Conservation (phyloP, 2,329 filamentous ascomycete genomes). For the Trichophyton verrucosum region DNA sequence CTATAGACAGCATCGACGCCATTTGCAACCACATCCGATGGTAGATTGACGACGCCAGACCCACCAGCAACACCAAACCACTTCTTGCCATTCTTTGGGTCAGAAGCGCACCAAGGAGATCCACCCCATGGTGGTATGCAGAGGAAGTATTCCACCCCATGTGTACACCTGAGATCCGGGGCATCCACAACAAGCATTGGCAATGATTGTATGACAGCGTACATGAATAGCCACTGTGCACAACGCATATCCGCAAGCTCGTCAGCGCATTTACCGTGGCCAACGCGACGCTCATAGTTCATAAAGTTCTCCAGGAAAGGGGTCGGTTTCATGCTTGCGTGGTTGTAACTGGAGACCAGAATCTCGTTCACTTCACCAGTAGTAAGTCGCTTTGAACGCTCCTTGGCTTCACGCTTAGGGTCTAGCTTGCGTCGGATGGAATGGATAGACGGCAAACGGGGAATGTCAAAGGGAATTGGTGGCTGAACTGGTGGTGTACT, state of each 20-base stretch:
- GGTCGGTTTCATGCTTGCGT: constrained; percentile 48
- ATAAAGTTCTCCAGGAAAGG: constrained; percentile 38
- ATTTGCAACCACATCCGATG: constrained; percentile 52
- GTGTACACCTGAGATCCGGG: constrained; percentile 31
- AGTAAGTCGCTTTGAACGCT: constrained; percentile 59
- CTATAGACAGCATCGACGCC: constrained; percentile 56
- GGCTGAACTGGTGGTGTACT: constrained; percentile 82
- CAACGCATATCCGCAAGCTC: constrained; percentile 37
- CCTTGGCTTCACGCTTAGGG: constrained; percentile 60
- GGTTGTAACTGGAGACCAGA: constrained; percentile 70
- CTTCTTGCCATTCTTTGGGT: constrained; percentile 31
- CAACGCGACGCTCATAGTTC: constrained; percentile 35
- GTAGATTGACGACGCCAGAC: constrained; percentile 48
- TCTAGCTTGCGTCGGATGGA: constrained; percentile 55
- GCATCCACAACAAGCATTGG: constrained; percentile 40
- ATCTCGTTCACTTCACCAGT: constrained; percentile 65
- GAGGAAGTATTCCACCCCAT: constrained; percentile 40
- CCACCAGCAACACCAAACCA: constrained; percentile 50
- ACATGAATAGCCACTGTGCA: constrained; percentile 42
- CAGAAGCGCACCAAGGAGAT: constrained; percentile 37
- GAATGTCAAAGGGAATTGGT: constrained; percentile 80
- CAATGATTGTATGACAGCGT: constrained; percentile 38
- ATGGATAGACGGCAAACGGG: constrained; percentile 59
- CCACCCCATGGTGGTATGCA: constrained; percentile 38
- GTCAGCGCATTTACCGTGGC: constrained; percentile 32